Evolutionary conservation across 495 filamentous ascomycete species (phyloP).

Genomic region (Pyrenopolyporus hunteri): DNA sequence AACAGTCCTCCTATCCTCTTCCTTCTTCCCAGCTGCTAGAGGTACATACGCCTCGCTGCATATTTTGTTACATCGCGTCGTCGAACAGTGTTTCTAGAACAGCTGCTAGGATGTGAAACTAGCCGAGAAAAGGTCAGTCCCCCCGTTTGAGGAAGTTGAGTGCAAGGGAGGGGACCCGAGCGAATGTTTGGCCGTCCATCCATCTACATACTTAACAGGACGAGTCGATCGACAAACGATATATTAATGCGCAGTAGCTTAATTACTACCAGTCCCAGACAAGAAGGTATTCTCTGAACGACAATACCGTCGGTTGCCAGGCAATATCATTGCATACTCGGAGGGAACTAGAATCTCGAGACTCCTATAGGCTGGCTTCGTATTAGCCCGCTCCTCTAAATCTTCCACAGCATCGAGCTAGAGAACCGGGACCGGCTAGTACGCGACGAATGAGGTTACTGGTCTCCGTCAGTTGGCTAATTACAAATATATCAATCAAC

Average conservation of each 20-base stretch:
- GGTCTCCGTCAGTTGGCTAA: not conserved
- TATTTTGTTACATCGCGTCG: conserved; percentile 24
- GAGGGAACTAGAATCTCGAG: not conserved
- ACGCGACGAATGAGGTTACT: not conserved
- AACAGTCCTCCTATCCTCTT: not conserved
- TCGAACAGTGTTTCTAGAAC: conserved; percentile 20
- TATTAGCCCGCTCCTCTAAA: not conserved
- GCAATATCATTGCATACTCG: not conserved
- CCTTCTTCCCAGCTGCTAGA: no score
- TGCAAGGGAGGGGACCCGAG: not conserved
- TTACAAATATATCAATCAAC: not conserved
- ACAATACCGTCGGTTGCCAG: not conserved
- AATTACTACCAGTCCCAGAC: conserved; percentile 28
- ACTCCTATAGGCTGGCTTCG: not conserved
- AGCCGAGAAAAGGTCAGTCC: not conserved
- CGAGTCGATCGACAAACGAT: conserved; percentile 2
- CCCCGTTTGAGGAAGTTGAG: conserved; percentile 5
- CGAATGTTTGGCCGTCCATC: not conserved
- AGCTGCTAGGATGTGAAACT: conserved; percentile 3
- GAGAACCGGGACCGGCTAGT: not conserved
- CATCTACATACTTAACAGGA: not conserved
- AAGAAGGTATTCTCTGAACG: conserved; percentile 26
- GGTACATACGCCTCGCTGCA: not conserved
- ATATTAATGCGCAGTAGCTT: no score
- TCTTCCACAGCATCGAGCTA: conserved; percentile 9